These are phyloP conservation scores for Botrytis aclada DNA, from an alignment of 2,329 filamentous ascomycete species.

Conservation along the genomic window DNA sequence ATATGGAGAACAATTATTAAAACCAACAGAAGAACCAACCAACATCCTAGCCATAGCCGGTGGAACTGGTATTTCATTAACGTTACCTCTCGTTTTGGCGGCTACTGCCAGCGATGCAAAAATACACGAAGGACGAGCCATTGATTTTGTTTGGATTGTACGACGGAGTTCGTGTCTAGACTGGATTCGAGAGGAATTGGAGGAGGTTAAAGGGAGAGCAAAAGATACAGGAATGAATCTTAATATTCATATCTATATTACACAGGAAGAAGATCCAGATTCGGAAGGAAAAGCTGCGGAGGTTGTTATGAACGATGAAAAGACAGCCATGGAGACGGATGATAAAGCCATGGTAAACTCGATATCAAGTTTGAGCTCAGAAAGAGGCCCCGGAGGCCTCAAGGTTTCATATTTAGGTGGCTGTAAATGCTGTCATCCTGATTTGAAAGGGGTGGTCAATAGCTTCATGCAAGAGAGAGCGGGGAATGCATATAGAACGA, in stretches of 20 bases:
- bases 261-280: slow-evolving; percentile 35
- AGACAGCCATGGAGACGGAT: neutral
- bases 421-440: slow-evolving; percentile 17
- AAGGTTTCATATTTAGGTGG: neutral
- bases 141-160: slow-evolving; percentile 66
- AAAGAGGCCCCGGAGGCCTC: neutral
- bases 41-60: slow-evolving; percentile 55
- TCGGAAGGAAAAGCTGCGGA: neutral
- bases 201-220: slow-evolving; percentile 43
- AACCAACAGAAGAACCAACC: slow-evolving; percentile 36
- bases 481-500: slow-evolving; percentile 45
- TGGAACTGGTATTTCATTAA: slow-evolving; percentile 57
- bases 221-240: slow-evolving; percentile 43
- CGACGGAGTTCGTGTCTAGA: slow-evolving; percentile 51
- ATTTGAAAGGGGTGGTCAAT: slow-evolving; percentile 41
- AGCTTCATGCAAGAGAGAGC: slow-evolving; percentile 49
- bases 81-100: slow-evolving; percentile 50
- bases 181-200: slow-evolving; percentile 59
- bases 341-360: slow-evolving; percentile 4
- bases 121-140: slow-evolving; percentile 26
- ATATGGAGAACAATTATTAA: slow-evolving; percentile 26
- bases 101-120: slow-evolving; percentile 38
- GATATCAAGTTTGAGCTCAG: neutral
- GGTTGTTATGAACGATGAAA: neutral
- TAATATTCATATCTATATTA: slow-evolving; percentile 57